Base-by-base conservation (phyloP, 495 filamentous ascomycete species). In the Gamarada debralockiae region DNA sequence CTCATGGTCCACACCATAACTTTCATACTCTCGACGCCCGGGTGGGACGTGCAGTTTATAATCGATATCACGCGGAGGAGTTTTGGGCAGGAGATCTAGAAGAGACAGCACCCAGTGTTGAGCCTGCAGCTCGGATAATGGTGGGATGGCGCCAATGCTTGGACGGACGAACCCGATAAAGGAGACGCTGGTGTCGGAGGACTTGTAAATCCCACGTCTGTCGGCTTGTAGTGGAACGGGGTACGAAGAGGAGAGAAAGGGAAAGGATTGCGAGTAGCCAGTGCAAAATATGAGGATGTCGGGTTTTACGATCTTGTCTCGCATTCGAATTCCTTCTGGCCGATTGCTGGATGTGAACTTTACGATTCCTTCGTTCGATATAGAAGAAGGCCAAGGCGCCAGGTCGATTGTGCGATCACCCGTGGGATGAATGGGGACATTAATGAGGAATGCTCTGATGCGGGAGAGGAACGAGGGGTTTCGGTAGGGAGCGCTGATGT, bases 121-220 rank as follows among this genome's bases (percentile, higher is more conserved):
- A 0, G 74, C 70, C 44, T 77, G 74, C 53, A 74, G 65, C 49
- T 76, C 74, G 9, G 70, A 55, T 12, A 77, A 59, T 0, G 74
- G 73, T 3, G 74, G 74, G 23, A 77, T 76, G 1, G 73, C 74
- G 10, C 53, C 74, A 6, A 77, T 62, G 25, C 66, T 65, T 0
- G 74, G 74, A 0, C 73, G 63, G 7, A 77, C 55, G 58, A 76
- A 77, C 7, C 74, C 74, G 31, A 76, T 75, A 55, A 73, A 77
- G 1, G 65, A 71, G 3, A 77, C 55, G 0, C 61, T 58, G 0
- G 69, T 68, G 22, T 75, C 67, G 12, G 64, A 59, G 7, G 59
- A 55, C 14, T 62, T 61, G 58, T 67, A 71, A 45, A 77, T 73
- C 10, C 66, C 63, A 4, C 74, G 64, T 4, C 73, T 64, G 22